Evolutionary conservation across 2,329 filamentous ascomycete species (phyloP), one percentile per base, ranked within the genome.

Genomic region (Botrytis galanthina): DNA sequence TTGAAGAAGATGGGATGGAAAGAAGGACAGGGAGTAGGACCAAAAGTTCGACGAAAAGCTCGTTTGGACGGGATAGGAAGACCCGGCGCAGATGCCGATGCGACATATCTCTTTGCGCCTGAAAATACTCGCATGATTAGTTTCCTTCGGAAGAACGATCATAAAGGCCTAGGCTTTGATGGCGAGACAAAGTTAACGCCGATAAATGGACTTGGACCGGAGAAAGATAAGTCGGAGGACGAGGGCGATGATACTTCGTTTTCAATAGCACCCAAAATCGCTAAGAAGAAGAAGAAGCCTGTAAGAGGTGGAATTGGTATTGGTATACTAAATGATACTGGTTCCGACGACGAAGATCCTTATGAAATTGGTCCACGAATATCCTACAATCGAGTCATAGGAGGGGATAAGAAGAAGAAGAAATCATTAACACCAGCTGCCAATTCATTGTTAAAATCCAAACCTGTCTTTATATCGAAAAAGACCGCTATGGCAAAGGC

Each of bases 1-100:
- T 84, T 98, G 74, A 93, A 92, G 80, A 92, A 88, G 79, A 98
- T 99, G 95, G 96, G 95, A 26, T 99, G 96, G 96, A 93, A 92
- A 79, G 92, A 95, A 76, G 95, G 95, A 0, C 95, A 98, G 82
- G 96, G 96, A 5, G 90, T 98, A 75, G 96, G 96, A 0, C 94
- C 94, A 35, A 97, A 94, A 82, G 85, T 98, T 48, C 89, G 90
- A 71, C 88, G 96, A 67, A 87, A 86, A 80, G 93, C 94, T 54
- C 87, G 91, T 66, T 86, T 95, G 22, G 92, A 88, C 70, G 86
- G 87, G 60, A 22, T 72, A 22, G 70, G 48, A n/a, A 72, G 20
- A 4, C 8, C 70, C 8, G 78, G 79, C 0, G 81, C 81, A 26
- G 83, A 83, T 32, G 80, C 83, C 26, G 82, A 83, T 62, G 80